A percentile compares a stretch with the other conserved stretches of the same genome.
Conservation (phyloP, 2,329 filamentous ascomycete genomes). For the Periconia macrospinosa region DNA sequence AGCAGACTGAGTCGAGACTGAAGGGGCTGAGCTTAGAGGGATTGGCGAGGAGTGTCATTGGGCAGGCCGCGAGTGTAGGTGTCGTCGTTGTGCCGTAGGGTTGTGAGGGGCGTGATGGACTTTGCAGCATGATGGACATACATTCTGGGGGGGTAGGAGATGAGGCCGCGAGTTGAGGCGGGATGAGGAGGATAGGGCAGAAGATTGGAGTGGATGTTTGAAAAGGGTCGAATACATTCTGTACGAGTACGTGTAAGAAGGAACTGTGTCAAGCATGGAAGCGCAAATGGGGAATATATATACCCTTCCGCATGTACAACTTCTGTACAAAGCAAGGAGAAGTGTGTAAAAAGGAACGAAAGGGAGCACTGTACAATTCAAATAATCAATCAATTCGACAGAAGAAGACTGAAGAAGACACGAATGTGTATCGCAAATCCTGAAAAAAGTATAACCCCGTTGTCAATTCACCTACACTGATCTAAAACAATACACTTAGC, state of each 20-base stretch:
- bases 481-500: too few relatives aligned
- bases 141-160: neutral
- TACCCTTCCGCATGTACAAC: too few relatives aligned
- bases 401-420: too few relatives aligned
- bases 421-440: too few relatives aligned
- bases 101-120: too few relatives aligned
- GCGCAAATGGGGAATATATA: too few relatives aligned
- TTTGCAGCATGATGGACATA: too few relatives aligned
- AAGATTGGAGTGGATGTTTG: neutral
- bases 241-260: neutral
- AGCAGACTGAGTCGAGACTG: constrained; percentile 59
- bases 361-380: too few relatives aligned
- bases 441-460: too few relatives aligned
- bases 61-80: constrained; percentile 54
- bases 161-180: neutral
- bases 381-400: too few relatives aligned
- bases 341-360: neutral
- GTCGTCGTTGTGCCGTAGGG: constrained; percentile 52
- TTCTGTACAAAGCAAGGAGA: neutral
- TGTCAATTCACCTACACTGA: too few relatives aligned
- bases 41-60: constrained; percentile 71
- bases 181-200: neutral
- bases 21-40: constrained; percentile 81
- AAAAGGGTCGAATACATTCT: neutral
- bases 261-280: too few relatives aligned